Percentiles rank a stretch among this genome's conserved stretches.
Evolutionary conservation across 495 filamentous ascomycete genomes (phyloP).

Genomic region (Penicillium coffeae): DNA sequence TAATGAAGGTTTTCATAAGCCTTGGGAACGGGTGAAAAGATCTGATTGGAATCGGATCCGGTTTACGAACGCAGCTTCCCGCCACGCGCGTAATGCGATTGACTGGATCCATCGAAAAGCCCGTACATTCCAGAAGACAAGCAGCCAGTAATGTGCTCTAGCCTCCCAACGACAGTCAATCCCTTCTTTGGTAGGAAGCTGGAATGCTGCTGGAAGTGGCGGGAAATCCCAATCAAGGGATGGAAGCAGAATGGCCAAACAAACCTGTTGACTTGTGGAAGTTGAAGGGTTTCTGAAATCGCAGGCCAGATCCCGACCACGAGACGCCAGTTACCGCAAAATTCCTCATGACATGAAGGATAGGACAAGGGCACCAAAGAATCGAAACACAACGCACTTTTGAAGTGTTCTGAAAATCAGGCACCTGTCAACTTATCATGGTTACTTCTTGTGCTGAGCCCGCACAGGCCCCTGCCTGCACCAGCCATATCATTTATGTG

Average conservation of each 20-base stretch:
- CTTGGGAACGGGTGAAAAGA: background rate
- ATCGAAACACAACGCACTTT: background rate
- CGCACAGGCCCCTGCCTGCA: background rate
- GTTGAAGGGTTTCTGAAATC: background rate
- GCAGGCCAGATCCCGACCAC: background rate
- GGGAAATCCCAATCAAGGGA: slow-evolving; percentile 20
- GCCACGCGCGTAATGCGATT: background rate
- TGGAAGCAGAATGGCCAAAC: slow-evolving; percentile 11
- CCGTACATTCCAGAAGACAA: background rate
- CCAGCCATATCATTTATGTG: background rate
- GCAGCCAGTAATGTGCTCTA: slow-evolving; percentile 8
- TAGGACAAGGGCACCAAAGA: background rate
- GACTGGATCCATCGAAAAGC: slow-evolving; percentile 7
- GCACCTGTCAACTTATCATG: background rate
- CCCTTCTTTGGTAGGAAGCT: background rate
- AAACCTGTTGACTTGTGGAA: background rate
- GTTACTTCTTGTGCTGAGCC: background rate
- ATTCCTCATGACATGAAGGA: background rate
- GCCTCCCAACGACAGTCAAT: slow-evolving; percentile 5
- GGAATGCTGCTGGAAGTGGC: slow-evolving; percentile 16
- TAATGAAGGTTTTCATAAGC: too few relatives aligned
- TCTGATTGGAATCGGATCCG: background rate
- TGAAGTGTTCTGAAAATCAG: background rate
- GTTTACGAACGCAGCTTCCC: background rate
- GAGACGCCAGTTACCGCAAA: background rate